phyloP scores from a whole-genome alignment of 805 yeast genomes.

The Yarrowia osloensis region DNA sequence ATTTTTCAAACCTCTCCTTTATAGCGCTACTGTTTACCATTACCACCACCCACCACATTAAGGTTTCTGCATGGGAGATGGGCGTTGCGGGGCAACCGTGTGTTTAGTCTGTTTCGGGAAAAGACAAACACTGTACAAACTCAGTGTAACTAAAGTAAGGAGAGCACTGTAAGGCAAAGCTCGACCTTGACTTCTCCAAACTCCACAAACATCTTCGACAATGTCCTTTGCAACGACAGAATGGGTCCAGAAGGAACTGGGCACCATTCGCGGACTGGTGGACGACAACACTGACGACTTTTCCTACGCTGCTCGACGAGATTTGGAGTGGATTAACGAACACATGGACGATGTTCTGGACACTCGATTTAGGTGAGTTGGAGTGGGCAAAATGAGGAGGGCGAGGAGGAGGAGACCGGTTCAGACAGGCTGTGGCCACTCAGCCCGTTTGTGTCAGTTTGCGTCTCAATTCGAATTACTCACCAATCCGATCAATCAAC shows the following conservation, averaged over 20 bases:
- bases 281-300: conserved; percentile 46
- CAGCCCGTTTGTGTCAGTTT: not conserved
- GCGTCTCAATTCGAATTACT: too few relatives aligned
- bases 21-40: too few relatives aligned
- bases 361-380: conserved; percentile 38
- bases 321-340: conserved; percentile 48
- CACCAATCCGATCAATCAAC: too few relatives aligned
- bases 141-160: not conserved
- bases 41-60: not conserved
- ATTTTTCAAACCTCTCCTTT: not conserved
- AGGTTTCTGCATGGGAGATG: not conserved
- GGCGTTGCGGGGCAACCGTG: conserved; percentile 24
- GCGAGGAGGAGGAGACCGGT: too few relatives aligned
- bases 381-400: too few relatives aligned
- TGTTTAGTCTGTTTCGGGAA: conserved; percentile 28
- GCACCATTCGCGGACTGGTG: conserved; percentile 46
- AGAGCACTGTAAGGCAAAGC: not conserved
- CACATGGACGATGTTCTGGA: conserved; percentile 46
- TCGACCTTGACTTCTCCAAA: not conserved
- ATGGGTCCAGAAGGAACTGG: conserved; percentile 53
- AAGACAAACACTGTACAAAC: conserved; percentile 23
- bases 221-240: conserved; percentile 50
- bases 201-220: not conserved
- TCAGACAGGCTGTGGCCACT: not conserved
- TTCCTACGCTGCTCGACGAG: conserved; percentile 46